Percentiles rank a stretch among this genome's conserved stretches.
These are phyloP conservation scores for Helianthus annuus DNA, from an alignment of 129 eudicot genomes.

Conservation along the genomic window DNA sequence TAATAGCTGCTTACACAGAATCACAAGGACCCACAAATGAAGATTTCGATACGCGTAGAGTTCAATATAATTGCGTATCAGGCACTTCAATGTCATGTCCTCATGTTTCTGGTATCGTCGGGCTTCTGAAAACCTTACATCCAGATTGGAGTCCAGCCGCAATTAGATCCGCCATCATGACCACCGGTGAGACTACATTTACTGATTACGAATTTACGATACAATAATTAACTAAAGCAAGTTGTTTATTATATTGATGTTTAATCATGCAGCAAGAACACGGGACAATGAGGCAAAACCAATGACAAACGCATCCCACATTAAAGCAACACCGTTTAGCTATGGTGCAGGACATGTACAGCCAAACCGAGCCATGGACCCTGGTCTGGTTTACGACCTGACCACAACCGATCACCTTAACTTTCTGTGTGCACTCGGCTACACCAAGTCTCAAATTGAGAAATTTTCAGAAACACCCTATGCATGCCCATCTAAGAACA, in stretches of 20 bases:
- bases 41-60: slow-evolving; percentile 65
- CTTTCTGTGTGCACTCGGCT: slow-evolving; percentile 62
- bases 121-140: slow-evolving; percentile 81
- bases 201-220: background rate
- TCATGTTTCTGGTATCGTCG: slow-evolving; percentile 88
- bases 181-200: slow-evolving; percentile 54
- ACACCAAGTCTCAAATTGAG: slow-evolving; percentile 51
- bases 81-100: slow-evolving; percentile 99
- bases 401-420: slow-evolving; percentile 45
- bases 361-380: slow-evolving; percentile 87
- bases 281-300: slow-evolving; percentile 61
- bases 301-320: slow-evolving; percentile 53
- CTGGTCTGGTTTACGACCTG: slow-evolving; percentile 75
- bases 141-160: slow-evolving; percentile 97
- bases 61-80: slow-evolving; percentile 56
- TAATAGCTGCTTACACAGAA: slow-evolving; percentile 82
- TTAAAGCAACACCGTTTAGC: slow-evolving; percentile 72
- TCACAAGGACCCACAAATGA: slow-evolving; percentile 83
- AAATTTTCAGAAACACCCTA: slow-evolving; percentile 45
- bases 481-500: slow-evolving; percentile 42
- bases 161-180: slow-evolving; percentile 82
- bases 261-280: slow-evolving; percentile 51
- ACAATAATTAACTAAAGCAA: background rate
- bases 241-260: background rate
- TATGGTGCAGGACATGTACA: slow-evolving; percentile 80